These are phyloP conservation scores for Clarireedia sp. DNA, from an alignment of 2,329 filamentous ascomycete genomes.

Conservation along the genomic window DNA sequence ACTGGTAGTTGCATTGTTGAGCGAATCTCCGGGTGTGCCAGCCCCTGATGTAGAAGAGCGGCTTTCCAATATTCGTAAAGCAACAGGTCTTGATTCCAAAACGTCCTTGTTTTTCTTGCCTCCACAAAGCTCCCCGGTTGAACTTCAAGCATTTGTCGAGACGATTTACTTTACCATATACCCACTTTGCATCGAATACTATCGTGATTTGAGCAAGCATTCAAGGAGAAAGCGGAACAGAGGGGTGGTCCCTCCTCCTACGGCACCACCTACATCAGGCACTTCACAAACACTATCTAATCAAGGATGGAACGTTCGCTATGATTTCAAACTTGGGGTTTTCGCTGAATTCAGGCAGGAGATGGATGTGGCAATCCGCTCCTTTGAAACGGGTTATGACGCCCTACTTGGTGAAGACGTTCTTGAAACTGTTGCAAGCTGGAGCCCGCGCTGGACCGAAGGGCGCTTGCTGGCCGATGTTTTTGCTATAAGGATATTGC, in stretches of 20 bases:
- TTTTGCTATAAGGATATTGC: slow-evolving; percentile 70
- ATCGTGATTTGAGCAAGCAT: slow-evolving; percentile 89
- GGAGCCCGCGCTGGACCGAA: slow-evolving; percentile 87
- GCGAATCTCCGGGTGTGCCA: slow-evolving; percentile 54
- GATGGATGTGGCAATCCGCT: slow-evolving; percentile 77
- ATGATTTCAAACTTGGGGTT: slow-evolving; percentile 87
- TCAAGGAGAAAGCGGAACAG: slow-evolving; percentile 79
- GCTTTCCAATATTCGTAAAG: slow-evolving; percentile 68
- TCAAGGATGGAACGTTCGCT: slow-evolving; percentile 86
- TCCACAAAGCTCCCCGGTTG: slow-evolving; percentile 60
- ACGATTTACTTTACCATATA: slow-evolving; percentile 68
- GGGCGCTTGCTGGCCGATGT: slow-evolving; percentile 80
- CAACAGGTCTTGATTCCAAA: slow-evolving; percentile 74
- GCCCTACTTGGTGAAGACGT: slow-evolving; percentile 73
- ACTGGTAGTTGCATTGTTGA: slow-evolving; percentile 69
- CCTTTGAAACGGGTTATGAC: slow-evolving; percentile 83
- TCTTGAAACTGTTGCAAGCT: slow-evolving; percentile 80
- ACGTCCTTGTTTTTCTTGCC: slow-evolving; percentile 75
- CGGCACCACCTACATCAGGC: slow-evolving; percentile 71
- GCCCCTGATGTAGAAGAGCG: slow-evolving; percentile 62
- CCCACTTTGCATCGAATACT: slow-evolving; percentile 75
- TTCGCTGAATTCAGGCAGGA: slow-evolving; percentile 92
- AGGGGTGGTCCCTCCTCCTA: slow-evolving; percentile 69
- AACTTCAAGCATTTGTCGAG: slow-evolving; percentile 66
- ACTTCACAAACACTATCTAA: slow-evolving; percentile 80